Evolutionary conservation across 495 filamentous ascomycete genomes (phyloP).

Genomic region (Aspergillus carlsbadensis): DNA sequence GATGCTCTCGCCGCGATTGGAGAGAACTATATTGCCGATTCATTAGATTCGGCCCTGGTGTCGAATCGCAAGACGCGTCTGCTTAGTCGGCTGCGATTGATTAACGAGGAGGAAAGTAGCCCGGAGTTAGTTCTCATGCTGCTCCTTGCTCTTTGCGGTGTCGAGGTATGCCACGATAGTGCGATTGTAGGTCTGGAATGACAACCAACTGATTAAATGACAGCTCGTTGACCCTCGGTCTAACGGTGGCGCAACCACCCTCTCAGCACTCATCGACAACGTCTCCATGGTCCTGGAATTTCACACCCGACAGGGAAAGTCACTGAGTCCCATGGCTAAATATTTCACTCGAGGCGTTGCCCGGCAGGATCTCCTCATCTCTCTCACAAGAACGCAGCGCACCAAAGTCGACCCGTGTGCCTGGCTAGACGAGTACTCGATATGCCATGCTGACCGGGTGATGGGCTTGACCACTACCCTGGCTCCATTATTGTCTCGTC

Average conservation of each 20-base stretch:
- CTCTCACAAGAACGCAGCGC: background rate
- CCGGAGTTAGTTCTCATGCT: background rate
- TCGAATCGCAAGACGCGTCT: background rate
- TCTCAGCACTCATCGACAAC: background rate
- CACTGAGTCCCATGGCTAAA: background rate
- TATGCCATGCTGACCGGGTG: background rate
- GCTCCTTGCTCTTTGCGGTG: background rate
- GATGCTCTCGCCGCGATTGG: background rate
- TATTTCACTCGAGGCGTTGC: background rate
- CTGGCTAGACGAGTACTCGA: background rate
- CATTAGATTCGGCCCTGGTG: background rate
- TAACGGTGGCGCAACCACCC: background rate
- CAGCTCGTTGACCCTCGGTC: background rate
- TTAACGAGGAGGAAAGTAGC: background rate
- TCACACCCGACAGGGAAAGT: background rate
- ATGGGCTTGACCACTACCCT: background rate
- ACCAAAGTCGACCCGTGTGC: background rate
- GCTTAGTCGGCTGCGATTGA: background rate
- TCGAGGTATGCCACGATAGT: background rate
- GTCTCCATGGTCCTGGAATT: background rate
- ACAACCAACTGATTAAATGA: too few relatives aligned
- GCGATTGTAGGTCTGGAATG: too few relatives aligned
- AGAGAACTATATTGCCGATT: background rate
- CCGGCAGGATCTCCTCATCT: conserved; percentile 1
- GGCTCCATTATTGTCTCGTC: background rate